Evolutionary conservation across 2,329 filamentous ascomycete species (phyloP).

Genomic region (Aschersonia sp.): DNA sequence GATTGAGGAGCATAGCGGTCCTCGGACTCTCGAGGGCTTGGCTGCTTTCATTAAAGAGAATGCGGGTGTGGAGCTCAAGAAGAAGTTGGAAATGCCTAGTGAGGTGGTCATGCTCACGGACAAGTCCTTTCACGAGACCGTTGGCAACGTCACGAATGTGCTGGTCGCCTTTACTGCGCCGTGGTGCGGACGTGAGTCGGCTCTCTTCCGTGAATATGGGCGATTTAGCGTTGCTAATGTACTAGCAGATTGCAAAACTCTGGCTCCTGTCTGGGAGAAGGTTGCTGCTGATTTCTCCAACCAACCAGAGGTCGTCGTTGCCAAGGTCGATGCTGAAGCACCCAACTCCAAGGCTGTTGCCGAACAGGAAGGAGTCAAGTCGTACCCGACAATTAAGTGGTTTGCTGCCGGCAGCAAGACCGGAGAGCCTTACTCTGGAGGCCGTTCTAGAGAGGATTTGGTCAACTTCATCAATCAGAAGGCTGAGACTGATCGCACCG

Average conservation of each 20-base stretch:
- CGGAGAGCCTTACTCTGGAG: constrained; percentile 57
- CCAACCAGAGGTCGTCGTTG: constrained; percentile 70
- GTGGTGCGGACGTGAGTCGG: constrained; percentile 87
- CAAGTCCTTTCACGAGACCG: constrained; percentile 56
- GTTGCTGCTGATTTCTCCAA: constrained; percentile 67
- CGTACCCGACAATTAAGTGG: constrained; percentile 96
- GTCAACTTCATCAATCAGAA: constrained; percentile 77
- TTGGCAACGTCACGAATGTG: constrained; percentile 80
- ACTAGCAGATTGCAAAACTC: constrained; percentile 76
- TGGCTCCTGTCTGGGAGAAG: constrained; percentile 82
- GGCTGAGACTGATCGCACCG: constrained; percentile 70
- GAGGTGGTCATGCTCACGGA: constrained; percentile 71
- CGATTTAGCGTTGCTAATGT: neutral
- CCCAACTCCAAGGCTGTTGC: constrained; percentile 71
- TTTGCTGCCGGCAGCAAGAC: constrained; percentile 76
- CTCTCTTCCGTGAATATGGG: neutral
- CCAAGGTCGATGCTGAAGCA: constrained; percentile 90
- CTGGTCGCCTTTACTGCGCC: constrained; percentile 95
- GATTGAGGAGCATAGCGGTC: constrained; percentile 74
- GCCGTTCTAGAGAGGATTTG: constrained; percentile 62
- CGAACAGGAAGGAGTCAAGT: constrained; percentile 60
- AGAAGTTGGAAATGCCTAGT: constrained; percentile 59
- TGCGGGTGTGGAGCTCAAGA: constrained; percentile 70
- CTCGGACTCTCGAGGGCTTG: constrained; percentile 78
- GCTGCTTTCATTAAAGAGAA: constrained; percentile 71